Conservation (phyloP, 2,329 filamentous ascomycete species). For the Sclerotinia sclerotiorum region DNA sequence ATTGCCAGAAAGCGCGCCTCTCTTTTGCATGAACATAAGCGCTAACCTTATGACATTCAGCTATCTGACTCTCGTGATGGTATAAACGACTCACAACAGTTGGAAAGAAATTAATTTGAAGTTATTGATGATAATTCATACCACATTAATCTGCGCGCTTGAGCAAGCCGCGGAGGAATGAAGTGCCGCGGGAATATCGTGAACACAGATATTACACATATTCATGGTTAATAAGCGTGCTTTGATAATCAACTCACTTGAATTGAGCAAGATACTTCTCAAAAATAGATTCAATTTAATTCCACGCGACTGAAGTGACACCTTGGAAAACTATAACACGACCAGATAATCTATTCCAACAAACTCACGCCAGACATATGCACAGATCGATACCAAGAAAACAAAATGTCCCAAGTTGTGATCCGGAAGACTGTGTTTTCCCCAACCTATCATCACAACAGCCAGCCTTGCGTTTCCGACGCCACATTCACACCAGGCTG, state of each 20-base stretch:
- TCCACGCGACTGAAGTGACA: background rate
- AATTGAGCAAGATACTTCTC: background rate
- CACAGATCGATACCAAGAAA: background rate
- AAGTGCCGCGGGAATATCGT: background rate
- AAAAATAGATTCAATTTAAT: background rate
- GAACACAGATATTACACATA: background rate
- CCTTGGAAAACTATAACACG: background rate
- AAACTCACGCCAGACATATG: slow-evolving; percentile 2
- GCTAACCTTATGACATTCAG: background rate
- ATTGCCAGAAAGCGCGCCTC: too few relatives aligned
- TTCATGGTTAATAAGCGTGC: background rate
- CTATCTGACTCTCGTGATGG: background rate
- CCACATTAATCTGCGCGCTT: background rate
- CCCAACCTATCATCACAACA: slow-evolving; percentile 11
- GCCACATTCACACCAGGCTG: slow-evolving; percentile 10
- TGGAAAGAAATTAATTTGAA: background rate
- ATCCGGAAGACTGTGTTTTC: background rate
- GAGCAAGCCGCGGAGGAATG: background rate
- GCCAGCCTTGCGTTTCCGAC: slow-evolving; percentile 3
- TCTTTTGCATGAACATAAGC: background rate
- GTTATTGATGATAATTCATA: background rate
- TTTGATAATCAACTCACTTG: background rate
- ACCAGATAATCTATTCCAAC: background rate
- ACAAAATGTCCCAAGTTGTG: background rate
- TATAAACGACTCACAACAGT: background rate